phyloP scores from a whole-genome alignment of 2,329 filamentous ascomycete species.

The Cladosporium colombiae region DNA sequence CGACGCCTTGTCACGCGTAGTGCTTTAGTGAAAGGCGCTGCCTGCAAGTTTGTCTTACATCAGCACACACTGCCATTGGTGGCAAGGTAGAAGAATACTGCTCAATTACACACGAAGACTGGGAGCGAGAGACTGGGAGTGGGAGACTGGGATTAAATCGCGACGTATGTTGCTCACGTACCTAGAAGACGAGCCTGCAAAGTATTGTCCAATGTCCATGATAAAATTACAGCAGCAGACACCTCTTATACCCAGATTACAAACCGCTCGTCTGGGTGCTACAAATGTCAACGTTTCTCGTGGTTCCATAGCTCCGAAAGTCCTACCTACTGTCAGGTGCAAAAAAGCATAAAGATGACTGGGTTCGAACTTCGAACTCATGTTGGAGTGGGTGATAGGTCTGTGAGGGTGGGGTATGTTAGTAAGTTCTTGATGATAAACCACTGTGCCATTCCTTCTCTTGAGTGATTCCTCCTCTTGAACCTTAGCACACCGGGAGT shows the following conservation, averaged over 20 bases:
- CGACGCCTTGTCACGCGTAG: background rate
- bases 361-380: background rate
- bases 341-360: conserved; percentile 3
- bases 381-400: background rate
- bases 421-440: background rate
- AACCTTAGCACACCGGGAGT: background rate
- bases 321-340: background rate
- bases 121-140: background rate
- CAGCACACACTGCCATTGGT: background rate
- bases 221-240: background rate
- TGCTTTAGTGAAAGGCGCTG: background rate
- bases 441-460: conserved; percentile 6
- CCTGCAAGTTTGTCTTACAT: background rate
- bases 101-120: background rate
- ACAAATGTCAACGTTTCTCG: background rate
- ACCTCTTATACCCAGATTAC: background rate
- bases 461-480: conserved; percentile 6
- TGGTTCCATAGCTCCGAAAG: background rate
- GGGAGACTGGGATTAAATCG: background rate
- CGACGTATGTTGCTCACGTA: background rate
- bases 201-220: background rate
- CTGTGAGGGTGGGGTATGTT: background rate
- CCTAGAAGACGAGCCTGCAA: background rate
- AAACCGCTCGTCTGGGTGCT: background rate
- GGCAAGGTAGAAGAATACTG: background rate